Evolutionary conservation across 257 asterid species (phyloP).

Genomic region (Voacanga thouarsii): DNA sequence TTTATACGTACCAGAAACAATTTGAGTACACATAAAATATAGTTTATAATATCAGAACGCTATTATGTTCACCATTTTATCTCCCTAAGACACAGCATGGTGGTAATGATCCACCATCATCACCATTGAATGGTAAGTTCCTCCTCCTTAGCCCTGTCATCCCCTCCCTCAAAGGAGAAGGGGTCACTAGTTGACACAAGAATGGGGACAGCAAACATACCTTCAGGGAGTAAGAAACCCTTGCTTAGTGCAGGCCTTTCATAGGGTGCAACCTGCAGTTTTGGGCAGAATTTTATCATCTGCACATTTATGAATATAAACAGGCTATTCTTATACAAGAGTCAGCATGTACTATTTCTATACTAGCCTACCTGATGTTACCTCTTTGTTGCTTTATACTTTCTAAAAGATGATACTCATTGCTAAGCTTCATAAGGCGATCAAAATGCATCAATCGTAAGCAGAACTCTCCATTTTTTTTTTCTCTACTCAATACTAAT

Average conservation of each 20-base stretch:
- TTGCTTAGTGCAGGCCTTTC: conserved; percentile 94
- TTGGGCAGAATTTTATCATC: conserved; percentile 13
- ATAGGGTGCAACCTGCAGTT: conserved; percentile 81
- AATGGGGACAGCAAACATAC: conserved; percentile 31
- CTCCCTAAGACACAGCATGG: not conserved
- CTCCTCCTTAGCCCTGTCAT: not conserved
- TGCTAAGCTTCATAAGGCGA: not conserved
- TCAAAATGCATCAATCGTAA: no score
- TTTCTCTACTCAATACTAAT: not conserved
- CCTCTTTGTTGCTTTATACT: not conserved
- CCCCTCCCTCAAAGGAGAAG: not conserved
- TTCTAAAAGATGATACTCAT: not conserved
- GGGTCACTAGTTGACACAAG: not conserved
- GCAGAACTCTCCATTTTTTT: not conserved
- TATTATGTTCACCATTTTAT: not conserved
- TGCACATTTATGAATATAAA: not conserved
- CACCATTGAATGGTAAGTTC: not conserved
- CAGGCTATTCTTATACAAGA: not conserved
- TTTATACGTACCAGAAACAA: not conserved
- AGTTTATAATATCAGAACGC: not conserved
- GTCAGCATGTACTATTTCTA: not conserved
- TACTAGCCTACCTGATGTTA: not conserved
- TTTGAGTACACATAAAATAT: not conserved
- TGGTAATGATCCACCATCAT: not conserved
- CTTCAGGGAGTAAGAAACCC: conserved; percentile 89